Evolutionary conservation across 768 basidiomycete genomes (phyloP), one percentile per base, ranked within the genome.

Genomic region (Candolleomyces aberdarensis): DNA sequence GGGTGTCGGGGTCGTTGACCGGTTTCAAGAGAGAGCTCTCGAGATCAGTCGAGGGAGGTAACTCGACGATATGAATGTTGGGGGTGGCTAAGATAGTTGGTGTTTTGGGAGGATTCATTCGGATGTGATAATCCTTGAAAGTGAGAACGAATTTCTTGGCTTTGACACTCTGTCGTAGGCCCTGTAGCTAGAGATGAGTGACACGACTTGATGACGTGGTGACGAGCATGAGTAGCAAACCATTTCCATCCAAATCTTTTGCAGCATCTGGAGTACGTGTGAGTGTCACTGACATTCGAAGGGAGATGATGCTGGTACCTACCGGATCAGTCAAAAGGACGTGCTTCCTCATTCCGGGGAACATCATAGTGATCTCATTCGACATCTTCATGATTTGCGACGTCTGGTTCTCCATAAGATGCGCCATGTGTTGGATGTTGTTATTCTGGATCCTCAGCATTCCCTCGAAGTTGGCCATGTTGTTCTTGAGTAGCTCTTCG

Each of bases 361-460:
- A 63, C 0, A 81, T 61, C 1, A 73, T 72, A 9, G 64, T 67
- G n/a, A 56, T 56, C 13, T 56, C 39, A 20, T 43, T 56, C 13
- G 54, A 56, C 3, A 56, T 41, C 19, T 56, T 56, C 49, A 83
- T 77, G 20, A 82, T 74, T 43, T 75, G 71, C 29, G 80, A 71
- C 57, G 65, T 71, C 69, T 72, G 75, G 14, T 64, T 58, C 19
- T 69, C 67, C 5, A 75, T 63, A 1, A 66, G 58, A 9, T 75
- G 72, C 19, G 63, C 50, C 11, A 77, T 60, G 61, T 76, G 78
- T 50, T 75, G 74, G 15, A 56, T n/a, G 22, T 56, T 56, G 40
- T 56, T 56, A 56, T 72, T 73, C 66, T 80, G 79, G 56, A 81
- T 72, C n/a, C 75, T 74, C 50, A 83, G 74, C 63, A 83, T 83